These are phyloP conservation scores for Floccularia luteovirens DNA, from an alignment of 768 basidiomycete genomes.

Conservation along the genomic window DNA sequence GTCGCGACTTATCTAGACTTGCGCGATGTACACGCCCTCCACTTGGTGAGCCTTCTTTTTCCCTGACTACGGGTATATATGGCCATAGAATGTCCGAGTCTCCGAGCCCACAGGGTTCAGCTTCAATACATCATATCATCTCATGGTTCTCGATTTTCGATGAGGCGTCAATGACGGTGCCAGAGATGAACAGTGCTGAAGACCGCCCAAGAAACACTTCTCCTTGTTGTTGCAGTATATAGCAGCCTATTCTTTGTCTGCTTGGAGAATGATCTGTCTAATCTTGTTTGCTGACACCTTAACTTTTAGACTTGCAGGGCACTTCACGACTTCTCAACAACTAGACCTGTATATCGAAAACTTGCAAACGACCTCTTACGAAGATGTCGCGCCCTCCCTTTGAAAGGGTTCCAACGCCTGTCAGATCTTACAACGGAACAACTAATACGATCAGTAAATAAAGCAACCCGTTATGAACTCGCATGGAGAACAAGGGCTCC, in stretches of 20 bases:
- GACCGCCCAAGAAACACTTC: no score
- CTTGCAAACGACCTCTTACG: slow-evolving; percentile 55
- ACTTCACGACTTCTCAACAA: slow-evolving; percentile 51
- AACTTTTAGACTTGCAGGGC: slow-evolving; percentile 64
- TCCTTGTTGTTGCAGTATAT: no score
- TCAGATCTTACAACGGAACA: slow-evolving; percentile 56
- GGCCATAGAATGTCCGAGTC: not conserved
- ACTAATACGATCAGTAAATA: slow-evolving; percentile 56
- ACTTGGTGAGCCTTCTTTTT: slow-evolving; percentile 39
- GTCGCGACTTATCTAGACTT: slow-evolving; percentile 56
- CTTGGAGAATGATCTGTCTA: no score
- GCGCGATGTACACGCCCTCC: slow-evolving; percentile 51
- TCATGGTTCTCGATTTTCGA: no score
- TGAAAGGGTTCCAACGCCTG: slow-evolving; percentile 63
- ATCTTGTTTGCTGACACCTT: no score
- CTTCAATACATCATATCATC: not conserved
- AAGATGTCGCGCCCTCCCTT: slow-evolving; percentile 60
- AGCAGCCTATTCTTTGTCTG: no score
- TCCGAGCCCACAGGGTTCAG: not conserved
- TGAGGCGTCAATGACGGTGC: no score
- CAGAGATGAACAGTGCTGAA: no score
- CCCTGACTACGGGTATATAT: not conserved
- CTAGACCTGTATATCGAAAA: slow-evolving; percentile 61
- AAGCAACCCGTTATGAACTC: slow-evolving; percentile 51
- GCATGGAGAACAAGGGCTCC: slow-evolving; percentile 59